Base-by-base conservation (phyloP, 2,329 filamentous ascomycete species). In the Endothia cerciana region DNA sequence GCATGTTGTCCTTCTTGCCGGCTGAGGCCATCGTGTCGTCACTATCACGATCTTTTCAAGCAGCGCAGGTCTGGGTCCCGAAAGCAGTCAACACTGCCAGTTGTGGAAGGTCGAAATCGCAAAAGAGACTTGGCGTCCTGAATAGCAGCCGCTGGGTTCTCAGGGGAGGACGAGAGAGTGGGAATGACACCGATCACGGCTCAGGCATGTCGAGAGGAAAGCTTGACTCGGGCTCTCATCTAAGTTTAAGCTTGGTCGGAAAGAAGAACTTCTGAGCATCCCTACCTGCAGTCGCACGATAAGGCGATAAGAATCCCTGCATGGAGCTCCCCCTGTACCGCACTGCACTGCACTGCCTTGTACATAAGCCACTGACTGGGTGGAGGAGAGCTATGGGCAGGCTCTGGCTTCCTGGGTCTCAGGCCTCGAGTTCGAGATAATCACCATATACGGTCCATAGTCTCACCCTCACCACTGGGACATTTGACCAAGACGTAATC, bases 1-100 rank as follows among this genome's bases (percentile, higher is more conserved):
- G 62, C 62, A 64, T 64, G 25, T 65, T 65, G 19, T 47, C 63
- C 63, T 65, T 65, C 49, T 65, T 60, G 38, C 53, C 63, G 57
- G 49, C 40, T 2, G 63, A 51, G 36, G 63, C 57, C 63, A 65
- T 65, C 10, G 38, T 61, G 4, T 58, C 10, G 55, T 40, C 25
- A 49, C 25, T 57, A 19, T 17, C 8, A 6, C 57, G 22, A 7
- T 45, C 57, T 59, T 43, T 41, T 45, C 30, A 36, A 2, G 49
- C 62, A 15, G 56, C 40, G 45, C 57, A 30, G 22, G 25, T 53
- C 6, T 22, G 62, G n/a, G n/a, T n/a, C n/a, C 17, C 19, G 28
- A 47, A 41, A 22, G 33, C 33, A 47, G 22, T 45, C 6, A 25
- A 36, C 11, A 25, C 1, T 36, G 7, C 15, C n/a, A n/a, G 8